A percentile compares a stretch with the other conserved stretches of the same genome.
These are phyloP conservation scores for Eremothecium gossypii DNA, from an alignment of 1,139 yeast genomes.

Conservation along the genomic window DNA sequence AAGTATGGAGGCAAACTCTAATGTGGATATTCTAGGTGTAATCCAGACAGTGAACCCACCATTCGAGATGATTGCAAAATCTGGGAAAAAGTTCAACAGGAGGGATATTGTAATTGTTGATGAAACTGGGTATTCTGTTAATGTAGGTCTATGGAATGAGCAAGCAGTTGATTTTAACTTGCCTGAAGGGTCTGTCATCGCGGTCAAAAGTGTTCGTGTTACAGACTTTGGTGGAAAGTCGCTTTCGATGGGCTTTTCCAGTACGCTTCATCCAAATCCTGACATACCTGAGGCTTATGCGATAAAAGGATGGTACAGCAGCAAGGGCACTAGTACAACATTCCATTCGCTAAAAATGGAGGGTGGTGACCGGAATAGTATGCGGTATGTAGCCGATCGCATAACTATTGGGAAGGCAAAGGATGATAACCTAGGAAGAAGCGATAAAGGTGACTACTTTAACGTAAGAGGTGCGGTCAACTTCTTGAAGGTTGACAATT, in stretches of 20 bases:
- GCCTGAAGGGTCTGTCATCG: constrained; percentile 80
- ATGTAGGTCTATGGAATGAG: constrained; percentile 86
- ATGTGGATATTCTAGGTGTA: constrained; percentile 82
- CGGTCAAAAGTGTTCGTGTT: constrained; percentile 83
- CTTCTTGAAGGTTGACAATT: constrained; percentile 61
- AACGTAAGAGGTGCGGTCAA: constrained; percentile 64
- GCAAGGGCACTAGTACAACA: constrained; percentile 53
- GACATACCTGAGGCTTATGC: constrained; percentile 81
- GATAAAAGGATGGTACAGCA: constrained; percentile 92
- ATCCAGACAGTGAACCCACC: constrained; percentile 67
- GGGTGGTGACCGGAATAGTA: constrained; percentile 25
- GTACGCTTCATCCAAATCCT: constrained; percentile 70
- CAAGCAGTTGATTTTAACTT: constrained; percentile 67
- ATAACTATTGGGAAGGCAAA: constrained; percentile 61
- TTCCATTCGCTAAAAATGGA: constrained; percentile 55
- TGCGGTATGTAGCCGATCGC: constrained; percentile 37
- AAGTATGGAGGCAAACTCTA: constrained; percentile 57
- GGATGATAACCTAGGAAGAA: constrained; percentile 60
- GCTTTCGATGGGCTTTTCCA: constrained; percentile 70
- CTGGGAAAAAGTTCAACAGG: constrained; percentile 86
- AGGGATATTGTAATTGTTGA: constrained; percentile 85
- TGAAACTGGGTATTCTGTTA: constrained; percentile 65
- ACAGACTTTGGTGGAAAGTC: constrained; percentile 85
- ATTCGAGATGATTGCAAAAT: constrained; percentile 80
- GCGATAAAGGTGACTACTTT: constrained; percentile 73